A percentile compares a stretch with the other conserved stretches of the same genome.
phyloP scores from a whole-genome alignment of 2,329 filamentous ascomycete species.

The Cyanodermella asteris region DNA sequence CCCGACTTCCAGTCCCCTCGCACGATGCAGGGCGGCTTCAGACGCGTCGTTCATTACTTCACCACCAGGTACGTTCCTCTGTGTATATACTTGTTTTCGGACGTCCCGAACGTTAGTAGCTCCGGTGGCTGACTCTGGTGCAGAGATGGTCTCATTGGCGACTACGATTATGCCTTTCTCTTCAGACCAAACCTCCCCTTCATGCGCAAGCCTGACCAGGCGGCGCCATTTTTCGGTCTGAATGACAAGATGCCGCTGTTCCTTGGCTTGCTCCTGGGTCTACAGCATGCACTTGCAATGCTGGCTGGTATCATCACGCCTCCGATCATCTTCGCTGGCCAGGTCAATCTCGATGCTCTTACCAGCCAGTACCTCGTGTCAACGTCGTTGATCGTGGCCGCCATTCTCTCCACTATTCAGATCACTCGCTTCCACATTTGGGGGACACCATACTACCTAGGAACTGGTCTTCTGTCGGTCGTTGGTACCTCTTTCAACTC shows the following conservation, averaged over 20 bases:
- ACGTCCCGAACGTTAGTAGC: no score
- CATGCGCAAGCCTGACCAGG: conserved; percentile 37
- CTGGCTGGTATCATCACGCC: conserved; percentile 38
- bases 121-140: no score
- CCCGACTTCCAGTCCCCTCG: no score
- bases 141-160: conserved; percentile 54
- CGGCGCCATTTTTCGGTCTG: conserved; percentile 49
- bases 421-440: conserved; percentile 44
- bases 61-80: no score
- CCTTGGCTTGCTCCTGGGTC: conserved; percentile 41
- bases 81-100: no score
- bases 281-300: conserved; percentile 51
- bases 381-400: conserved; percentile 45
- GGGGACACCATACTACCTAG: conserved; percentile 39
- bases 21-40: no score
- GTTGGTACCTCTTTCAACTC: conserved; percentile 48
- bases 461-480: conserved; percentile 45
- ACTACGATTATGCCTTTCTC: conserved; percentile 78
- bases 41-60: no score
- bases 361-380: conserved; percentile 45
- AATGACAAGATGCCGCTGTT: conserved; percentile 46
- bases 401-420: conserved; percentile 41
- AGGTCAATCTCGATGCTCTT: conserved; percentile 32
- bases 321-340: conserved; percentile 38
- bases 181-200: conserved; percentile 70